These are phyloP conservation scores for Colletotrichum tropicicola DNA, from an alignment of 2,329 filamentous ascomycete species.

Conservation along the genomic window DNA sequence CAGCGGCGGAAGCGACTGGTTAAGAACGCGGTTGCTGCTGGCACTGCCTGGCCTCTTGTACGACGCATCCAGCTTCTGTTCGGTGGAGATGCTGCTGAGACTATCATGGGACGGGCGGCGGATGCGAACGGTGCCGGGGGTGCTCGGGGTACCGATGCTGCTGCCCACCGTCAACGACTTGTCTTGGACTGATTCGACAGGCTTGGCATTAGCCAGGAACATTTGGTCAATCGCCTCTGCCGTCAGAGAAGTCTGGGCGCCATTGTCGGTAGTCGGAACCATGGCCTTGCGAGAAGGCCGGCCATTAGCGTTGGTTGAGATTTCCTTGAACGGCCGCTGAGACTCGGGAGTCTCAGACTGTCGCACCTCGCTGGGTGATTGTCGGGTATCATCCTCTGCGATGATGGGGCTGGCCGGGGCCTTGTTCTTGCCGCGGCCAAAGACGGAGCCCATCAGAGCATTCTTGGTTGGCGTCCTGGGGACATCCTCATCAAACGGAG, in stretches of 20 bases:
- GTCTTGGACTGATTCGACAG: conserved; percentile 40
- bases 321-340: conserved; percentile 67
- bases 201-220: conserved; percentile 61
- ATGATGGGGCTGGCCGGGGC: conserved; percentile 56
- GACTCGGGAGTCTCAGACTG: conserved; percentile 61
- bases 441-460: conserved; percentile 52
- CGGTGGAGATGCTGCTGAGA: conserved; percentile 48
- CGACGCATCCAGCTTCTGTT: conserved; percentile 17
- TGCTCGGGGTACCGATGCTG: conserved; percentile 47
- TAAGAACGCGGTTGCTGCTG: conserved; percentile 65
- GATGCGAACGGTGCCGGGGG: conserved; percentile 51
- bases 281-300: conserved; percentile 49
- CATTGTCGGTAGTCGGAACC: conserved; percentile 69
- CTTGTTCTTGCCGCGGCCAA: conserved; percentile 54
- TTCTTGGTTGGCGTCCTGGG: conserved; percentile 49
- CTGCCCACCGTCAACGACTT: conserved; percentile 47
- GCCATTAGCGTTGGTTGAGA: conserved; percentile 65
- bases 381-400: conserved; percentile 71
- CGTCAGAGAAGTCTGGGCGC: conserved; percentile 86
- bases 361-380: conserved; percentile 54
- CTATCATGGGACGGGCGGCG: conserved; percentile 58
- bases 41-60: conserved; percentile 75
- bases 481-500: conserved; percentile 39
- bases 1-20: conserved; percentile 71
- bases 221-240: conserved; percentile 82